A percentile compares a stretch with the other conserved stretches of the same genome.
These are phyloP conservation scores for Musa itinerans DNA, from an alignment of 176 grass and related monocot species.

Conservation along the genomic window DNA sequence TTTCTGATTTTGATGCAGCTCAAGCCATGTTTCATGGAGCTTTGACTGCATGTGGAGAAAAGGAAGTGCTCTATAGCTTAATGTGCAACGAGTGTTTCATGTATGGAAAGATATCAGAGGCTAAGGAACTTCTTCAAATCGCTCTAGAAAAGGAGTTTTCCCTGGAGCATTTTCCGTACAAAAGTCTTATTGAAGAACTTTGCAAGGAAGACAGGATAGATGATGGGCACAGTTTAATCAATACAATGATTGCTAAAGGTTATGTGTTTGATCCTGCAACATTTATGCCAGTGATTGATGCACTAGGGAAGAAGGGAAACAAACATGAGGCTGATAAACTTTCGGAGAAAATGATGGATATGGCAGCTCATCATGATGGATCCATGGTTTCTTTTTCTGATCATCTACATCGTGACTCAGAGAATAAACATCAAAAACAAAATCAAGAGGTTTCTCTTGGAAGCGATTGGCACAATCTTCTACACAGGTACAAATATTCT, in stretches of 20 bases:
- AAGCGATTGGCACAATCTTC: conserved; percentile 60
- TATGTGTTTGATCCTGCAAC: conserved; percentile 66
- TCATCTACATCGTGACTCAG: conserved; percentile 15
- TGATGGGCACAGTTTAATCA: conserved; percentile 44
- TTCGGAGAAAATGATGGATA: conserved; percentile 79
- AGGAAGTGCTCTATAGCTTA: conserved; percentile 62
- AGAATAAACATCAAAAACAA: conserved; percentile 23
- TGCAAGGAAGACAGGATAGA: conserved; percentile 53
- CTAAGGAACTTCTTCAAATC: conserved; percentile 54
- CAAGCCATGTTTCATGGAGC: conserved; percentile 60
- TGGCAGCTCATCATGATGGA: conserved; percentile 33
- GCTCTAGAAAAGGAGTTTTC: conserved; percentile 55
- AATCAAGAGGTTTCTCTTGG: conserved; percentile 26
- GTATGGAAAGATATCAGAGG: conserved; percentile 52
- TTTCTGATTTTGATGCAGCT: conserved; percentile 55
- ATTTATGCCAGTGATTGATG: conserved; percentile 79
- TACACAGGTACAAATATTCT: conserved; percentile 56
- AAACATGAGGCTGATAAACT: conserved; percentile 71
- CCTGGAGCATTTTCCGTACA: conserved; percentile 74
- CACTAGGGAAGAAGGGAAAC: conserved; percentile 58
- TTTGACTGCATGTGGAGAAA: conserved; percentile 71
- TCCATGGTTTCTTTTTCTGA: conserved; percentile 1
- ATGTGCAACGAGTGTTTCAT: conserved; percentile 58
- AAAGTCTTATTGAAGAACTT: conserved; percentile 54
- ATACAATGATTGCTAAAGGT: conserved; percentile 53